A percentile compares a stretch with the other conserved stretches of the same genome.
phyloP scores from a whole-genome alignment of 2,329 filamentous ascomycete species.

The Acrodontium crateriforme region DNA sequence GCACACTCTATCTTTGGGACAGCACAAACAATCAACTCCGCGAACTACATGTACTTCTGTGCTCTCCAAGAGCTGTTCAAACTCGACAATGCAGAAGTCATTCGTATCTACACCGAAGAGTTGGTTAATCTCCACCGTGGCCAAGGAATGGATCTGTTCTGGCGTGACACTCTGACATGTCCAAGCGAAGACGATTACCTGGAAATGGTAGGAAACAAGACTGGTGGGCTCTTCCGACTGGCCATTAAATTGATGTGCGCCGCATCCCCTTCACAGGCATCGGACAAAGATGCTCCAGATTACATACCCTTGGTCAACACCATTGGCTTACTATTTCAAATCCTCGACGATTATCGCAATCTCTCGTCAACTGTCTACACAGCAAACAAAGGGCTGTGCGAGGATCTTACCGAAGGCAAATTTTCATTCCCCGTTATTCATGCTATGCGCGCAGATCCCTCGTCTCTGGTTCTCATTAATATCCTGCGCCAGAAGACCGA shows the following conservation, averaged over 20 bases:
- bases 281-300: conserved; percentile 30
- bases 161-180: conserved; percentile 72
- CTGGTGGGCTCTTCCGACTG: conserved; percentile 70
- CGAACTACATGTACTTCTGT: conserved; percentile 79
- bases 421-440: conserved; percentile 95
- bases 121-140: conserved; percentile 72
- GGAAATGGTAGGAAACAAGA: conserved; percentile 91
- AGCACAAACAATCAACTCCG: conserved; percentile 79
- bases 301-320: conserved; percentile 75
- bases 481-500: conserved; percentile 82
- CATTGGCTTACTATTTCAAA: conserved; percentile 77
- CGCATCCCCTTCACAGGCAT: conserved; percentile 35
- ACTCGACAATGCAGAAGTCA: conserved; percentile 52
- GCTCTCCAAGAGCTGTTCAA: conserved; percentile 62
- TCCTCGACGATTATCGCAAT: conserved; percentile 89
- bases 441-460: conserved; percentile 63
- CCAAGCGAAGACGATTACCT: conserved; percentile 80
- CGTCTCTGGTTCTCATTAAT: conserved; percentile 70
- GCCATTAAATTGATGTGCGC: conserved; percentile 82
- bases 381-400: conserved; percentile 82
- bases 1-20: conserved; percentile 75
- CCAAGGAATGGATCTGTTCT: conserved; percentile 85
- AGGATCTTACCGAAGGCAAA: conserved; percentile 93
- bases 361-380: conserved; percentile 52
- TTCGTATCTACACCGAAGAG: conserved; percentile 67